Evolutionary conservation across 345 rosid genomes (phyloP).

Genomic region (Gossypium anomalum): DNA sequence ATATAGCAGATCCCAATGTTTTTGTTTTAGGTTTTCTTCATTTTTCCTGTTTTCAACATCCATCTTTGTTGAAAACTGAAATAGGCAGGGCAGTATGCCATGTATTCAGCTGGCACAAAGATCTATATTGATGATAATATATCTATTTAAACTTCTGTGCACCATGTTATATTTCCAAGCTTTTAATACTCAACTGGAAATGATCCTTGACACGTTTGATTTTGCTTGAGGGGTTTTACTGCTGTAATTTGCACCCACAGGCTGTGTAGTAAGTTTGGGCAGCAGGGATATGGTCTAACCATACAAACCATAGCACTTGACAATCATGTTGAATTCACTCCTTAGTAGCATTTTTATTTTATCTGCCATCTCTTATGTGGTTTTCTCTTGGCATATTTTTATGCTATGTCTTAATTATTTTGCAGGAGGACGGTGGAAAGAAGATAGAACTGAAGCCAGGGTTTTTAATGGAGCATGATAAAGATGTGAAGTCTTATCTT

Average conservation of each 20-base stretch:
- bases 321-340: background rate
- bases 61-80: background rate
- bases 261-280: background rate
- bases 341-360: background rate
- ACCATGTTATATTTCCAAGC: background rate
- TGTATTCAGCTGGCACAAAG: background rate
- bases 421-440: slow-evolving; percentile 78
- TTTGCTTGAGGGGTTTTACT: background rate
- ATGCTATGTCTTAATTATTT: slow-evolving; percentile 1
- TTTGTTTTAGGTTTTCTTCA: background rate
- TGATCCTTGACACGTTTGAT: background rate
- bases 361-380: background rate
- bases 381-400: no score
- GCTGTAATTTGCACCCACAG: background rate
- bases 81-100: background rate
- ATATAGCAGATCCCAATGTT: background rate
- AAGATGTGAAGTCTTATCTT: slow-evolving; percentile 54
- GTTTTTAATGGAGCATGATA: slow-evolving; percentile 71
- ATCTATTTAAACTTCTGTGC: background rate
- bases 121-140: background rate
- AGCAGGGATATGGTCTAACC: background rate
- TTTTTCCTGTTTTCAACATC: background rate
- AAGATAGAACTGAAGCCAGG: slow-evolving; percentile 77
- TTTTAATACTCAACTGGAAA: background rate
- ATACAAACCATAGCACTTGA: slow-evolving; percentile 5